These are phyloP conservation scores for Skeletonema potamos DNA, from an alignment of 108 stramenopile genomes.

Conservation along the genomic window DNA sequence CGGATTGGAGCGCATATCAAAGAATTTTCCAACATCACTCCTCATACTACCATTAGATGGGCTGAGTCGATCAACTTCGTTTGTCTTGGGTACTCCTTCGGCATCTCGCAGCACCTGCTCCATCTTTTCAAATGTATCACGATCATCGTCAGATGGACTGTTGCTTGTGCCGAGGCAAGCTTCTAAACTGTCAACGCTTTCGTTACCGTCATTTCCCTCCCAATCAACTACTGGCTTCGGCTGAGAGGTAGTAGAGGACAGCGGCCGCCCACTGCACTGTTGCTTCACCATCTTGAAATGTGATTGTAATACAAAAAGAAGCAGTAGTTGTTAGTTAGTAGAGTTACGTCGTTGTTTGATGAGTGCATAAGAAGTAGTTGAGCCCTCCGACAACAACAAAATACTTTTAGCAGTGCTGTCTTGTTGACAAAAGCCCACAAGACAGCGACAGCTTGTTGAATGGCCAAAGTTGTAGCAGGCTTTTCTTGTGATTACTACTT, in stretches of 20 bases:
- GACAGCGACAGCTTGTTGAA: no score
- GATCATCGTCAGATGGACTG: not conserved
- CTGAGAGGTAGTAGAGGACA: not conserved
- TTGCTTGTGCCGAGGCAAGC: not conserved
- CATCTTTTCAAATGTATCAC: not conserved
- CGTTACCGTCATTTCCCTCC: not conserved
- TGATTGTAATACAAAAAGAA: not conserved
- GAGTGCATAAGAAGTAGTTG: no score
- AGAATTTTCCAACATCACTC: not conserved
- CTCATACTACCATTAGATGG: not conserved
- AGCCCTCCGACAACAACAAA: no score
- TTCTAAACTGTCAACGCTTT: conserved; percentile 1
- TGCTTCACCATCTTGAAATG: not conserved
- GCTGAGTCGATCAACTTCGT: not conserved
- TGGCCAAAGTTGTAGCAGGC: no score
- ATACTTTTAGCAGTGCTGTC: no score
- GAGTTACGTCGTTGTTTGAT: no score
- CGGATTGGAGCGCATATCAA: not conserved
- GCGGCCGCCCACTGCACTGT: not conserved
- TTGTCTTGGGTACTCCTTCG: not conserved
- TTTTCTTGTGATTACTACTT: no score
- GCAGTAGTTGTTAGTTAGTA: not conserved
- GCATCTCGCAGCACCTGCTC: not conserved
- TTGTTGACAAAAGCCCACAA: no score
- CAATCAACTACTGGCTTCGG: not conserved